Evolutionary conservation across 371 early-diverging fungal genomes (phyloP).

Genomic region (Mucor racemosus): DNA sequence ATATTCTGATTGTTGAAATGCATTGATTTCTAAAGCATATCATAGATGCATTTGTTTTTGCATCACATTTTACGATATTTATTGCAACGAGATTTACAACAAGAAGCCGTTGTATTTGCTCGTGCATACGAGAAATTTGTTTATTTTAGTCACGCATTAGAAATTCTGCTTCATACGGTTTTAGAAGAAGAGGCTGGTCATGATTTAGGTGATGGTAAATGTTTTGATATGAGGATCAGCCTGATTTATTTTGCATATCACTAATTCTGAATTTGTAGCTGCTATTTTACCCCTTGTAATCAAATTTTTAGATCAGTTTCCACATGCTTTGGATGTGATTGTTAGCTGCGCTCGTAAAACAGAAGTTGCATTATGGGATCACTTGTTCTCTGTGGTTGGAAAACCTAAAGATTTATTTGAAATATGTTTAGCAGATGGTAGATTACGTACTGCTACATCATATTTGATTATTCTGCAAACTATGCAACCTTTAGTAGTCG

Average conservation of each 20-base stretch:
- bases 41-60: slow-evolving; percentile 78
- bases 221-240: not conserved
- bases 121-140: slow-evolving; percentile 66
- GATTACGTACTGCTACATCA: slow-evolving; percentile 81
- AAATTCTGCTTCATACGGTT: slow-evolving; percentile 82
- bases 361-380: slow-evolving; percentile 88
- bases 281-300: slow-evolving; percentile 74
- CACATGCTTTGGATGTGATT: slow-evolving; percentile 79
- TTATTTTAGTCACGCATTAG: slow-evolving; percentile 86
- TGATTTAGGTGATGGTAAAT: slow-evolving; percentile 39
- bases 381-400: slow-evolving; percentile 82
- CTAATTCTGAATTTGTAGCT: slow-evolving; percentile 29
- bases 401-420: slow-evolving; percentile 80
- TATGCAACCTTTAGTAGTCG: slow-evolving; percentile 72
- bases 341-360: slow-evolving; percentile 90
- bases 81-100: slow-evolving; percentile 54
- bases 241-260: not conserved
- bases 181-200: slow-evolving; percentile 77
- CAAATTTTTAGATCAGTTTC: slow-evolving; percentile 75
- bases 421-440: slow-evolving; percentile 69
- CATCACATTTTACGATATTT: slow-evolving; percentile 73
- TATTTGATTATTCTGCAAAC: slow-evolving; percentile 87
- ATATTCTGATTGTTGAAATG: not conserved
- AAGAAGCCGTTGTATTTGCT: slow-evolving; percentile 70
- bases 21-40: not conserved